These are phyloP conservation scores for Bruguiera gymnorhiza DNA, from an alignment of 345 rosid species.

Conservation along the genomic window DNA sequence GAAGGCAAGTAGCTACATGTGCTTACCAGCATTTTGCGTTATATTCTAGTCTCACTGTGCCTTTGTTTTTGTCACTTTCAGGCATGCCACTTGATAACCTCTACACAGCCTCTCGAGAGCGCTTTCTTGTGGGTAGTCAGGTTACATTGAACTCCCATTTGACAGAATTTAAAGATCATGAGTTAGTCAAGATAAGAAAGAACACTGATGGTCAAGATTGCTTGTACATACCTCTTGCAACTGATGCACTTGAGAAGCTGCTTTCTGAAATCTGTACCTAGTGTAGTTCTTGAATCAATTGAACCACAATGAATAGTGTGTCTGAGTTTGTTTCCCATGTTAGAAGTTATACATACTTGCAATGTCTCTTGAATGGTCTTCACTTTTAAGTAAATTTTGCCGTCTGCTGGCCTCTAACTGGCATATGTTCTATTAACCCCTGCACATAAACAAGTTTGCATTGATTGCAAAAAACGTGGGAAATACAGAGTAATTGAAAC, in stretches of 20 bases:
- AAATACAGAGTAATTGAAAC: too few relatives aligned
- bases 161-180: slow-evolving; percentile 93
- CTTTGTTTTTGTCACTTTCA: slow-evolving; percentile 25
- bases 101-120: slow-evolving; percentile 66
- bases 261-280: slow-evolving; percentile 54
- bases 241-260: slow-evolving; percentile 63
- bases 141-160: slow-evolving; percentile 81
- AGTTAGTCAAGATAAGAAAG: slow-evolving; percentile 74
- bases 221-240: slow-evolving; percentile 64
- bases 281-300: background rate
- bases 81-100: slow-evolving; percentile 72
- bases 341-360: background rate
- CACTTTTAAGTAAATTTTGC: too few relatives aligned
- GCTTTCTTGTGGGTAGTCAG: slow-evolving; percentile 85
- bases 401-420: too few relatives aligned
- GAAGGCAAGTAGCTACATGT: slow-evolving; percentile 47
- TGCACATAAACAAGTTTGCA: too few relatives aligned
- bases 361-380: too few relatives aligned
- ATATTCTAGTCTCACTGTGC: slow-evolving; percentile 4
- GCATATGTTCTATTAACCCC: too few relatives aligned
- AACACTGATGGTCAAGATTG: slow-evolving; percentile 86
- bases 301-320: background rate
- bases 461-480: too few relatives aligned
- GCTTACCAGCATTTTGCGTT: background rate
- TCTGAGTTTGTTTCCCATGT: background rate